Percentiles rank a stretch among this genome's conserved stretches.
Evolutionary conservation across 2,329 filamentous ascomycete genomes (phyloP).

Genomic region (Paecilomyces sp.): DNA sequence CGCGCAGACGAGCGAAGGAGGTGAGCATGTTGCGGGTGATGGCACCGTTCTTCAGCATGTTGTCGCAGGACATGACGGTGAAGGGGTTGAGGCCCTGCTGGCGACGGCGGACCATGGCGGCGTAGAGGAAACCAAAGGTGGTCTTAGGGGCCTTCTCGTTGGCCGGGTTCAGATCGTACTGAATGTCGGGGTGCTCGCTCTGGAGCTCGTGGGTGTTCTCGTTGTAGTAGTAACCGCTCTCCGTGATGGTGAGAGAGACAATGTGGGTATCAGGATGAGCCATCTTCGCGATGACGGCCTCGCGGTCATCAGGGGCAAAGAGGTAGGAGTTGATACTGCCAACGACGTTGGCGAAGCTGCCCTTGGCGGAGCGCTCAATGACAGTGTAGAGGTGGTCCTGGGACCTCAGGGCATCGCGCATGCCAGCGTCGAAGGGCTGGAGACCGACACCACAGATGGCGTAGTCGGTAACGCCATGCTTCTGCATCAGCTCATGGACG

Average conservation of each 20-base stretch:
- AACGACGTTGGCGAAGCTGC: conserved; percentile 42
- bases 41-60: conserved; percentile 52
- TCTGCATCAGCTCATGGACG: conserved; percentile 42
- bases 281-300: conserved; percentile 50
- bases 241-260: conserved; percentile 50
- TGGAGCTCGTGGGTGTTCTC: conserved; percentile 51
- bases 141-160: conserved; percentile 39
- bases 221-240: conserved; percentile 53
- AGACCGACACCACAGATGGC: conserved; percentile 49
- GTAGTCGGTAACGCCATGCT: conserved; percentile 40
- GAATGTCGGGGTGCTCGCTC: conserved; percentile 44
- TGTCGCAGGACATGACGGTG: conserved; percentile 50
- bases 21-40: conserved; percentile 48
- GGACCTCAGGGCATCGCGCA: conserved; percentile 43
- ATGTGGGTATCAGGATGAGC: conserved; percentile 48
- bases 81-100: conserved; percentile 44
- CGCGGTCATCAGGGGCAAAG: conserved; percentile 45
- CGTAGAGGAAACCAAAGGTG: conserved; percentile 49
- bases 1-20: conserved; percentile 42
- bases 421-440: conserved; percentile 43
- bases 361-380: conserved; percentile 47
- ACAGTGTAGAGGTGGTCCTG: conserved; percentile 50
- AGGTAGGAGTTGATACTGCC: conserved; percentile 49
- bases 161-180: conserved; percentile 38
- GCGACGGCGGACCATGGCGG: conserved; percentile 42